These are phyloP conservation scores for Blastomyces percursus DNA, from an alignment of 2,329 filamentous ascomycete genomes.

Conservation along the genomic window DNA sequence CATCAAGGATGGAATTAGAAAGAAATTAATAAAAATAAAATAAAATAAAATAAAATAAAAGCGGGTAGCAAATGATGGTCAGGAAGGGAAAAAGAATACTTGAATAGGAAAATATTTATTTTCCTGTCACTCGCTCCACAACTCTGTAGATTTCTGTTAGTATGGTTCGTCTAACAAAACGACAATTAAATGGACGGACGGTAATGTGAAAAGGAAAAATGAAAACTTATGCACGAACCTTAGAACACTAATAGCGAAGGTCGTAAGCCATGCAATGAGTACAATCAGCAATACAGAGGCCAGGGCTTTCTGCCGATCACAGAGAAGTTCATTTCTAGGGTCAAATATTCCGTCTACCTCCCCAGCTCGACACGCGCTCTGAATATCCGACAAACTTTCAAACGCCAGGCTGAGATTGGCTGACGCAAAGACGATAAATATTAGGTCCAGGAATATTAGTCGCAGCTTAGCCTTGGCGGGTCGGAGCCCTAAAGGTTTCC, in stretches of 20 bases:
- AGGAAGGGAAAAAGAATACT: not conserved
- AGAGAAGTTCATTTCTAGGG: slow-evolving; percentile 41
- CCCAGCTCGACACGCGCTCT: slow-evolving; percentile 47
- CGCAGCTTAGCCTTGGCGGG: slow-evolving; percentile 75
- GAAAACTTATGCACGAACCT: slow-evolving; percentile 9
- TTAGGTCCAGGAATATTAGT: slow-evolving; percentile 79
- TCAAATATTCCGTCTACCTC: slow-evolving; percentile 26
- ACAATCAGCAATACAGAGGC: slow-evolving; percentile 70
- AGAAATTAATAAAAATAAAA: no score
- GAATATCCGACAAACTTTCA: slow-evolving; percentile 58
- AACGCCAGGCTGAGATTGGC: slow-evolving; percentile 87
- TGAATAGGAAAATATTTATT: not conserved
- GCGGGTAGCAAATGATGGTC: not conserved
- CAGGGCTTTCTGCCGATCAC: slow-evolving; percentile 56
- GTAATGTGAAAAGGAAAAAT: not conserved
- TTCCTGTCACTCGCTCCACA: slow-evolving; percentile 13
- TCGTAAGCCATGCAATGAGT: slow-evolving; percentile 79
- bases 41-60: not conserved
- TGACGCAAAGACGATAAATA: slow-evolving; percentile 96
- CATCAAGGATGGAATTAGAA: not conserved
- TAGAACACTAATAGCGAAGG: slow-evolving; percentile 59
- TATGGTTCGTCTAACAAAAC: not conserved
- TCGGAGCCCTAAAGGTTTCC: slow-evolving; percentile 80
- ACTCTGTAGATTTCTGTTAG: slow-evolving; percentile 9
- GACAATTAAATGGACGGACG: not conserved